These are phyloP conservation scores for Geotrichum klebahnii DNA, from an alignment of 1,139 yeast species.

Conservation along the genomic window DNA sequence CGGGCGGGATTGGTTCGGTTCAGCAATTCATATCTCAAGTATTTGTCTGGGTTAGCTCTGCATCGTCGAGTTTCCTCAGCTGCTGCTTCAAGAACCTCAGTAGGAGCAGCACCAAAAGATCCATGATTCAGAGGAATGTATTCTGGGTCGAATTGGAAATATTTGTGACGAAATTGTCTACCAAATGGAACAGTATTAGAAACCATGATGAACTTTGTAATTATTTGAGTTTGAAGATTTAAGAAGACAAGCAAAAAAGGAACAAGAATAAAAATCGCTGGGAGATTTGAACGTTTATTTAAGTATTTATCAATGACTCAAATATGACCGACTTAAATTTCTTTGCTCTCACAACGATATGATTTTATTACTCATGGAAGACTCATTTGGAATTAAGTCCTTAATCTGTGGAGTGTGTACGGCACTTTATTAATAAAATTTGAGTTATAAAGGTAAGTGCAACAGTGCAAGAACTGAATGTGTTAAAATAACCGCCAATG, in stretches of 20 bases:
- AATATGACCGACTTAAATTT: no score
- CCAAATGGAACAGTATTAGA: slow-evolving; percentile 46
- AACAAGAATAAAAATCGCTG: no score
- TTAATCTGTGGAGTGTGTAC: no score
- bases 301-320: no score
- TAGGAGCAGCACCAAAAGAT: slow-evolving; percentile 31
- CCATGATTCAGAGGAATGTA: slow-evolving; percentile 31
- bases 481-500: no score
- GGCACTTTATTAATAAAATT: not conserved
- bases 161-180: slow-evolving; percentile 45
- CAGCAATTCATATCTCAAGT: slow-evolving; percentile 33
- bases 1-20: slow-evolving; percentile 38
- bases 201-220: not conserved
- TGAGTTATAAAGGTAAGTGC: not conserved
- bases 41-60: slow-evolving; percentile 45
- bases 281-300: no score
- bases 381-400: no score
- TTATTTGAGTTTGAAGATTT: not conserved
- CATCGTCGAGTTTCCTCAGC: slow-evolving; percentile 32
- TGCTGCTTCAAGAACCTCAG: slow-evolving; percentile 24
- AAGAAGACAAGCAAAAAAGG: no score
- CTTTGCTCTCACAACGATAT: no score
- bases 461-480: not conserved
- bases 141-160: slow-evolving; percentile 41
- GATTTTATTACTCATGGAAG: no score